phyloP scores from a whole-genome alignment of 768 basidiomycete species.

The Tricholoma hemisulphureum region DNA sequence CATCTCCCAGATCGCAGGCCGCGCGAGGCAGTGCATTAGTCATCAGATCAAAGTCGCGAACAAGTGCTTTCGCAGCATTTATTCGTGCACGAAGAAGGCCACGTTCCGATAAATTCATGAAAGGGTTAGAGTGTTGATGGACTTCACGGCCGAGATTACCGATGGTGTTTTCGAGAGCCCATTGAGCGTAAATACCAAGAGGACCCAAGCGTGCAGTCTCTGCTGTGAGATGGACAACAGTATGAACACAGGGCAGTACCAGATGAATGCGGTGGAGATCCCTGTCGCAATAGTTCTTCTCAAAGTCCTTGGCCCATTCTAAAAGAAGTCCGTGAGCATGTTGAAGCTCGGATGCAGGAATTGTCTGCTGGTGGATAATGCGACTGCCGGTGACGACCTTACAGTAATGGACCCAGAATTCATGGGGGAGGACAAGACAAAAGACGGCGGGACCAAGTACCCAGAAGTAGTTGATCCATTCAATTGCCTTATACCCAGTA shows the following conservation, averaged over 20 bases:
- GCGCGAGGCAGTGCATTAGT: not conserved
- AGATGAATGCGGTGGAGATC: not conserved
- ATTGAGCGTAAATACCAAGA: constrained; percentile 13
- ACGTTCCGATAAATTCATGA: constrained; percentile 10
- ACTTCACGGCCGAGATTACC: constrained; percentile 7
- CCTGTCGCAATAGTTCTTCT: not conserved
- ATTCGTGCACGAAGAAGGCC: not conserved
- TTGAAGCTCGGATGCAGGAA: not conserved
- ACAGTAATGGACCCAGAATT: not conserved
- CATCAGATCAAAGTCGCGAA: not conserved
- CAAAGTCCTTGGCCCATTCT: not conserved
- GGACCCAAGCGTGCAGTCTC: constrained; percentile 17
- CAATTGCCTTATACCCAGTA: not conserved
- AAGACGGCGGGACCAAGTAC: not conserved
- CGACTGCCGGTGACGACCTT: not conserved
- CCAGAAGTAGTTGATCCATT: not conserved
- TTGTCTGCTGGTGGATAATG: not conserved
- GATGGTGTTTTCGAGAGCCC: constrained; percentile 14
- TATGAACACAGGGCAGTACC: not conserved
- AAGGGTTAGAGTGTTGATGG: constrained; percentile 13
- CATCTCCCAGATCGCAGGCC: not conserved
- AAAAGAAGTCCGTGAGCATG: not conserved
- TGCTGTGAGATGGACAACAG: not conserved
- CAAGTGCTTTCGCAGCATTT: not conserved
- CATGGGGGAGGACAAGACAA: not conserved